Base-by-base conservation (phyloP, 495 filamentous ascomycete species). In the Opeltia flavorubescens region DNA sequence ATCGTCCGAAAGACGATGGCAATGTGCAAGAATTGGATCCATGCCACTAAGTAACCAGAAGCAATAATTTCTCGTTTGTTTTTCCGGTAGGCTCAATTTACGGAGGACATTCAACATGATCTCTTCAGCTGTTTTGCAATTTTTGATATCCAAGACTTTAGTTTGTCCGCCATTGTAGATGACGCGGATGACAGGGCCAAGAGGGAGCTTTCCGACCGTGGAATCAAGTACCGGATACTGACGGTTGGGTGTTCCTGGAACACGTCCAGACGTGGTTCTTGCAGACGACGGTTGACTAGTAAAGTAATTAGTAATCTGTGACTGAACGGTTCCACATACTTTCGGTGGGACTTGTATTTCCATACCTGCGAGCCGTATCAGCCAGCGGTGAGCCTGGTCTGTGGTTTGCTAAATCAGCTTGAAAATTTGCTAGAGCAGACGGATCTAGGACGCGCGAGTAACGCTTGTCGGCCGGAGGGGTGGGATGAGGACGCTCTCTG, bases 161-260 rank as follows among this genome's bases (percentile, higher is more conserved):
- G 87, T 94, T 47, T 83, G 79, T n/a, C 86, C 83, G 35, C 82
- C 86, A 24, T 80, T 84, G 50, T 89, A 94, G 55, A 96, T 95
- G 30, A 96, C 84, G 33, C 86, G 76, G 49, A 95, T 91, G 42
- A 93, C 76, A 33, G 84, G 79, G 56, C 85, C 81, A 31, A 72
- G 68, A 21, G 86, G 88, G 44, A 94, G 69, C 45, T 80, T 74
- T 27, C 83, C 81, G 70, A 94, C 87, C 34, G 86, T 75, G 43
- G 78, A 81, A 56, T 95, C 86, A 48, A 86, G 70, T 58, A 83
- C 89, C 27, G 78, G 77, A 54, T 80, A 80, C 44, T 78, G 78
- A 46, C 51, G 62, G 36, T 54, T 62, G 7, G 70, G 66, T 8
- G 71, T 73, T 24, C 59, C 62, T 18, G 72, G 66, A 33, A 63